phyloP scores from a whole-genome alignment of 2,329 filamentous ascomycete species.

The Xylaria sp. region DNA sequence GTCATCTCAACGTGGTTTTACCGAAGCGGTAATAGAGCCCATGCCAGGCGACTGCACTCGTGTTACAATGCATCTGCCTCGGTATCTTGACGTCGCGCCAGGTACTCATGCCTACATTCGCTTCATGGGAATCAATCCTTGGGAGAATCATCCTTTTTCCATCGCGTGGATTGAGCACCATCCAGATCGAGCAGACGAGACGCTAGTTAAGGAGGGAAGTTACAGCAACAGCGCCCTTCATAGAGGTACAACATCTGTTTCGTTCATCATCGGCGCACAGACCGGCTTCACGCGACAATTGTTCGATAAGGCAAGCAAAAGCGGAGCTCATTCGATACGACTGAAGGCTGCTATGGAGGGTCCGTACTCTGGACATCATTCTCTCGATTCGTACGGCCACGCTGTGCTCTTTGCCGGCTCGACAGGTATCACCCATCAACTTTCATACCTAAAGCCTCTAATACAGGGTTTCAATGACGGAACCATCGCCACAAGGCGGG shows the following conservation, averaged over 20 bases:
- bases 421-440: constrained; percentile 94
- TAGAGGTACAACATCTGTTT: constrained; percentile 66
- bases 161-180: constrained; percentile 76
- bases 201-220: constrained; percentile 54
- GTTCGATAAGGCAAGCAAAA: constrained; percentile 72
- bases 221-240: constrained; percentile 39
- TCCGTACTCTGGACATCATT: constrained; percentile 85
- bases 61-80: constrained; percentile 75
- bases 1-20: constrained; percentile 63
- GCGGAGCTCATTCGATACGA: constrained; percentile 64
- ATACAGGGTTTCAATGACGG: constrained; percentile 74
- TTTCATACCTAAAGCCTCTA: constrained; percentile 85
- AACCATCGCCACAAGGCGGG: constrained; percentile 80
- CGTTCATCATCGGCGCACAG: constrained; percentile 86
- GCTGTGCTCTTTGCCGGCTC: constrained; percentile 90
- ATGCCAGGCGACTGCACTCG: constrained; percentile 76
- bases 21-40: constrained; percentile 72
- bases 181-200: constrained; percentile 50
- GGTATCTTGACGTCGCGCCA: constrained; percentile 71
- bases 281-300: constrained; percentile 88
- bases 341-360: constrained; percentile 85
- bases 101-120: constrained; percentile 81
- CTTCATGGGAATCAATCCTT: constrained; percentile 71
- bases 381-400: constrained; percentile 91
- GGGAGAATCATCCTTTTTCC: constrained; percentile 83